These are phyloP conservation scores for Trichosporon sp. DNA, from an alignment of 1,284 basidiomycete species.

Conservation along the genomic window DNA sequence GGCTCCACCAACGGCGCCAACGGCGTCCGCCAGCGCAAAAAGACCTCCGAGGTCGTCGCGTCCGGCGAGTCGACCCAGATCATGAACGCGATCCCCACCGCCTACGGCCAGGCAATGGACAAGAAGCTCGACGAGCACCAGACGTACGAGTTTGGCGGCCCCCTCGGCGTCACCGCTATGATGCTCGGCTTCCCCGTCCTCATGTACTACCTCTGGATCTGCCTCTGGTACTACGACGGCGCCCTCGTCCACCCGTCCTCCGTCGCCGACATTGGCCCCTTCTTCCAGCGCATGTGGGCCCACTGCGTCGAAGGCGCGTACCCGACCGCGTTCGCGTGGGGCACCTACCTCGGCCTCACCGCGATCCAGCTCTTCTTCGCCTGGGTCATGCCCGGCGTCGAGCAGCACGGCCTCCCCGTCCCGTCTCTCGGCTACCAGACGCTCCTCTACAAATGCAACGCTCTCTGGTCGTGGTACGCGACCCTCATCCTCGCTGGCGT, in stretches of 20 bases:
- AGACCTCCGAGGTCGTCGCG: constrained; percentile 16
- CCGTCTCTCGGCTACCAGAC: constrained; percentile 89
- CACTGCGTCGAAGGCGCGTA: constrained; percentile 86
- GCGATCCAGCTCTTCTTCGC: constrained; percentile 88
- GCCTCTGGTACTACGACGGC: constrained; percentile 94
- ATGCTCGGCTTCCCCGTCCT: constrained; percentile 84
- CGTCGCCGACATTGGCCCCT: constrained; percentile 73
- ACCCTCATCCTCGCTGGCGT: constrained; percentile 76
- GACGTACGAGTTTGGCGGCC: constrained; percentile 95
- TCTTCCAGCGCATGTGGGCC: constrained; percentile 77
- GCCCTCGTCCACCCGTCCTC: constrained; percentile 75
- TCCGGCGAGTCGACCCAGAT: constrained; percentile 33
- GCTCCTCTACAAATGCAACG: constrained; percentile 96
- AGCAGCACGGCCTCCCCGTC: constrained; percentile 81
- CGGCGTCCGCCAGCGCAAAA: constrained; percentile 20
- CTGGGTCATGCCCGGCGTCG: constrained; percentile 85
- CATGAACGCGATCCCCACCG: constrained; percentile 57
- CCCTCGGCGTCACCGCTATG: constrained; percentile 85
- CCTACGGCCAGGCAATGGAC: constrained; percentile 70
- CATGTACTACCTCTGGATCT: constrained; percentile 92
- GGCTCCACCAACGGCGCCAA: constrained; percentile 22
- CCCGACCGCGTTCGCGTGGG: constrained; percentile 84
- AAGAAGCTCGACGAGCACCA: constrained; percentile 73
- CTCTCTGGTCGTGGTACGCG: constrained; percentile 80
- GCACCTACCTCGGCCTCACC: constrained; percentile 86